phyloP scores from a whole-genome alignment of 2,329 filamentous ascomycete species.

The Fusarium graminum region DNA sequence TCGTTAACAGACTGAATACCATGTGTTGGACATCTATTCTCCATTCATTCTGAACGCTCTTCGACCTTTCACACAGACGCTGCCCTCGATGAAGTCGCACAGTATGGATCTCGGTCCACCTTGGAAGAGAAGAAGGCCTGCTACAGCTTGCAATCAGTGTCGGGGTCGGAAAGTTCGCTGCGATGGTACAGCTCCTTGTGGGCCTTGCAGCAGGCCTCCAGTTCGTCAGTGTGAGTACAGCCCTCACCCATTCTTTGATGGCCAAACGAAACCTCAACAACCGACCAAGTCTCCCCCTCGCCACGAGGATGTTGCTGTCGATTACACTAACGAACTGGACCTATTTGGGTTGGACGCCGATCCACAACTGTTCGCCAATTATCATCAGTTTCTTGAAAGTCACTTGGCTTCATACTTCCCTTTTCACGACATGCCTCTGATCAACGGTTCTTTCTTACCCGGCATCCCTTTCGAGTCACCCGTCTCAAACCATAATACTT shows the following conservation, averaged over 20 bases:
- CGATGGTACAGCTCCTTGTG: constrained; percentile 1
- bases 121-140: constrained; percentile 7
- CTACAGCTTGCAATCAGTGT: constrained; percentile 7
- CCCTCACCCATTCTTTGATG: constrained; percentile 1
- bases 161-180: constrained; percentile 7
- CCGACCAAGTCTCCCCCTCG: not conserved
- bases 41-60: too few species aligned
- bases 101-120: constrained; percentile 7
- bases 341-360: not conserved
- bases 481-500: not conserved
- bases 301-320: not conserved
- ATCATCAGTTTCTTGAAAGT: not conserved
- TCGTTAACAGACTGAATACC: not conserved
- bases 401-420: constrained; percentile 1
- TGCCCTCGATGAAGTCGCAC: not conserved
- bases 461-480: not conserved
- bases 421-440: not conserved
- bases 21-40: too few species aligned
- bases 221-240: constrained; percentile 5
- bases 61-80: not conserved
- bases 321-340: not conserved
- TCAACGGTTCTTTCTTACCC: not conserved
- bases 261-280: not conserved
- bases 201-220: constrained; percentile 5
- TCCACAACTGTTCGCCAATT: not conserved